Conservation (phyloP, 768 basidiomycete species). For the Tylopilus subfusipes region DNA sequence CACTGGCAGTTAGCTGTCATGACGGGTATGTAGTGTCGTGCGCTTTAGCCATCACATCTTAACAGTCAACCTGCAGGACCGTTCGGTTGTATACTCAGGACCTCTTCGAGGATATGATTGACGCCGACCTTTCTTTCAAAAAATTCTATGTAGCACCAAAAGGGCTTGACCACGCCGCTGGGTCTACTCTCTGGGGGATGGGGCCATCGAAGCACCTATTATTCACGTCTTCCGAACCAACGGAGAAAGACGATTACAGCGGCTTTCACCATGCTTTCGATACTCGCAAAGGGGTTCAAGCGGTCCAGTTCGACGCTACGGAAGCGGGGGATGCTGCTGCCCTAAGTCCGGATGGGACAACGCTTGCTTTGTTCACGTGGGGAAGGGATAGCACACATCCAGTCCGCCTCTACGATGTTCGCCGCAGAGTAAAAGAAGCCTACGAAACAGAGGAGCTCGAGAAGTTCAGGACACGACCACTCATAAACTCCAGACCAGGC, state of each 20-base stretch:
- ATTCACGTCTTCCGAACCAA: constrained; percentile 58
- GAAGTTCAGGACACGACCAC: constrained; percentile 26
- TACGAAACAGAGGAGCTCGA: constrained; percentile 33
- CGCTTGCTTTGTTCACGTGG: constrained; percentile 33
- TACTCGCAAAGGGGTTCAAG: constrained; percentile 17
- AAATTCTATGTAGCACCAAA: constrained; percentile 16
- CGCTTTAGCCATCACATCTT: neutral
- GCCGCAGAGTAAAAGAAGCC: constrained; percentile 29
- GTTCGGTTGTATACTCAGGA: constrained; percentile 21
- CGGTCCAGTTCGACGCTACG: constrained; percentile 39
- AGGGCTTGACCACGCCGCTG: constrained; percentile 33
- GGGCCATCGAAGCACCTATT: constrained; percentile 37
- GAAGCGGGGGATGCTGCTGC: constrained; percentile 55
- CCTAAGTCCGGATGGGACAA: constrained; percentile 42
- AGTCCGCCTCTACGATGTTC: constrained; percentile 53
- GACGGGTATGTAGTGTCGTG: constrained; percentile 24
- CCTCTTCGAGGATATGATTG: constrained; percentile 20
- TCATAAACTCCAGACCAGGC: constrained; percentile 5
- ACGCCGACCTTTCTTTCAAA: constrained; percentile 12
- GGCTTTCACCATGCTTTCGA: constrained; percentile 57
- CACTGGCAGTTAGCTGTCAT: constrained; percentile 36
- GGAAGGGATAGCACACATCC: constrained; percentile 27
- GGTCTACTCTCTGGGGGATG: constrained; percentile 52
- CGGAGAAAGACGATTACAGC: constrained; percentile 6
- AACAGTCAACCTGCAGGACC: constrained; percentile 14